phyloP scores from a whole-genome alignment of 345 rosid genomes.

The Rhizophora apiculata region DNA sequence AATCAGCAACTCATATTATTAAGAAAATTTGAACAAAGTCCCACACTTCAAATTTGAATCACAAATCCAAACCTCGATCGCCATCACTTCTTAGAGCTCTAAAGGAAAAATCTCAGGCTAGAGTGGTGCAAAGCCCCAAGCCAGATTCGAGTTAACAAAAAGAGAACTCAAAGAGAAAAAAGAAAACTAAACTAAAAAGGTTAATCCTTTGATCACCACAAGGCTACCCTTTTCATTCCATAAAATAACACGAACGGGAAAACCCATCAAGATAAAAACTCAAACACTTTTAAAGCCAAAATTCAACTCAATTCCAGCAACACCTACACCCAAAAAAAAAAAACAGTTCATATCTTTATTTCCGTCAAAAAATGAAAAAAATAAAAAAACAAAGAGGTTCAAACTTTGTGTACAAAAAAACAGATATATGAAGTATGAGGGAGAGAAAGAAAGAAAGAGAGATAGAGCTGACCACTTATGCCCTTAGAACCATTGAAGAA shows the following conservation, averaged over 20 bases:
- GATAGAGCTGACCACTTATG: slow-evolving; percentile 22
- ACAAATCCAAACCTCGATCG: slow-evolving; percentile 14
- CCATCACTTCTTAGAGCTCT: too few relatives aligned
- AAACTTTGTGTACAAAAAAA: too few relatives aligned
- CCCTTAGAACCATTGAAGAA: slow-evolving; percentile 15
- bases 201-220: not conserved
- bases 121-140: slow-evolving; percentile 9
- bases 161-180: not conserved
- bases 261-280: slow-evolving; percentile 1
- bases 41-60: slow-evolving; percentile 11
- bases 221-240: not conserved
- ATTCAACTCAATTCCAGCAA: not conserved
- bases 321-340: slow-evolving; percentile 8
- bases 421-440: not conserved
- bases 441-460: not conserved
- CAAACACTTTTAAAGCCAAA: not conserved
- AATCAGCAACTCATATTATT: too few relatives aligned
- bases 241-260: not conserved
- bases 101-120: slow-evolving; percentile 3
- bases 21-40: slow-evolving; percentile 9
- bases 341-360: not conserved
- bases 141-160: slow-evolving; percentile 16
- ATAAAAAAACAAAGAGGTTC: too few relatives aligned
- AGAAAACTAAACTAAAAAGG: too few relatives aligned
- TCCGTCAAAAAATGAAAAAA: too few relatives aligned